A percentile compares a stretch with the other conserved stretches of the same genome.
These are phyloP conservation scores for Nitzschia sp. DNA, from an alignment of 108 stramenopile genomes.

Conservation along the genomic window DNA sequence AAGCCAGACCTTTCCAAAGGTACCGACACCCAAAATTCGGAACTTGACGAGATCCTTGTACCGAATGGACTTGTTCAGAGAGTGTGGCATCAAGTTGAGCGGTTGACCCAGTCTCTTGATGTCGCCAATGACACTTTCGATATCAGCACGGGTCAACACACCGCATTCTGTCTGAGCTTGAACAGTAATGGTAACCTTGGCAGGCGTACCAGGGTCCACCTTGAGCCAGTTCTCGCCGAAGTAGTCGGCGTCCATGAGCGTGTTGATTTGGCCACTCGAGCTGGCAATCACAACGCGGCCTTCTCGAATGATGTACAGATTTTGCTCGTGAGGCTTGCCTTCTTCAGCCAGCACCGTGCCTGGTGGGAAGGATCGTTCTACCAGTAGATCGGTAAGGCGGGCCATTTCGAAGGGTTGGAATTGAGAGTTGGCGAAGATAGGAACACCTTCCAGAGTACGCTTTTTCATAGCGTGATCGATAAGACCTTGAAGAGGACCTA, in stretches of 20 bases:
- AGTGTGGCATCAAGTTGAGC: conserved; percentile 37
- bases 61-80: conserved; percentile 61
- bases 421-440: conserved; percentile 82
- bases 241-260: conserved; percentile 76
- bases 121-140: conserved; percentile 79
- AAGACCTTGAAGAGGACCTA: conserved; percentile 77
- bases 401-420: conserved; percentile 86
- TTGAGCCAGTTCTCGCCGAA: conserved; percentile 79
- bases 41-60: conserved; percentile 83
- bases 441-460: conserved; percentile 81
- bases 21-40: conserved; percentile 96
- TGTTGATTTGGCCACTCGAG: conserved; percentile 76
- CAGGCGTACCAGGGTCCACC: conserved; percentile 50
- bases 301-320: conserved; percentile 81
- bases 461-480: conserved; percentile 86
- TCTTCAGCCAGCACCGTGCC: conserved; percentile 80
- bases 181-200: conserved; percentile 70
- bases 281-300: conserved; percentile 67
- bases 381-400: conserved; percentile 70
- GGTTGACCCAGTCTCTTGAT: conserved; percentile 69
- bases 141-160: conserved; percentile 64
- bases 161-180: conserved; percentile 73
- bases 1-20: conserved; percentile 98
- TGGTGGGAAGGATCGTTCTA: conserved; percentile 59
- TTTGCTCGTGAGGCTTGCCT: conserved; percentile 69